Evolutionary conservation across 2,329 filamentous ascomycete genomes (phyloP), one percentile per base, ranked within the genome.

Genomic region (Aspergillus novofumigatus): DNA sequence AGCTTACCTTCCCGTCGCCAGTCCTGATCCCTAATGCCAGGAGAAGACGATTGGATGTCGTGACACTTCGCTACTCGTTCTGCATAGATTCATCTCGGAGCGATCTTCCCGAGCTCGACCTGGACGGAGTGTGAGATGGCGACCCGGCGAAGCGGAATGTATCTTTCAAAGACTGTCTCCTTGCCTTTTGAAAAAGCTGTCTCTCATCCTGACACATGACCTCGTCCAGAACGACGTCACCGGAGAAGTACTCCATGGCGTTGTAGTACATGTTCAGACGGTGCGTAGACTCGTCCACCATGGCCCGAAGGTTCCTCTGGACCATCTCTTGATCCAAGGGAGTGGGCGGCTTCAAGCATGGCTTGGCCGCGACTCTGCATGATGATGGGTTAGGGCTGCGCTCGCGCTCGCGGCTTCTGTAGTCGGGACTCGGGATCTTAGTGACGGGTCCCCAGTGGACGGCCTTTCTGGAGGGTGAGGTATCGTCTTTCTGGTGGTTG

Each of bases 321-420:
- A 57, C 28, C 49, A 63, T 63, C 23, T 60, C 59, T 7, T 59
- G 45, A 32, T 64, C 63, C 1, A 35, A 28, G 1, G 56, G 3
- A 3, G 63, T 63, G 10, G 60, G 59, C 2, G 56, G 56, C 35
- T 61, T 64, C 11, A 61, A 49, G 42, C 60, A 62, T 11, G 60
- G 41, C 23, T 52, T 58, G 14, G 26, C 23, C 2, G 49, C 38
- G 8, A 29, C 23, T 23, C 38, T 29, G 5, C 28, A 28, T 1
- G 29, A 29, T 3, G 28, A 25, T 9, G 26, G 26, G 26, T 8
- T 28, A 28, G 26, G 26, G 26, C 26, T 28, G 17, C 7, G 14
- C 4, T 17, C 10, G 17, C 17, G 8, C 41, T 44, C 41, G n/a
- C 20, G 41, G 41, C 41, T 44, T 21, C n/a, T 21, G 20, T 44